Evolutionary conservation across 805 yeast species (phyloP).

Genomic region (Nematodospora valgi): DNA sequence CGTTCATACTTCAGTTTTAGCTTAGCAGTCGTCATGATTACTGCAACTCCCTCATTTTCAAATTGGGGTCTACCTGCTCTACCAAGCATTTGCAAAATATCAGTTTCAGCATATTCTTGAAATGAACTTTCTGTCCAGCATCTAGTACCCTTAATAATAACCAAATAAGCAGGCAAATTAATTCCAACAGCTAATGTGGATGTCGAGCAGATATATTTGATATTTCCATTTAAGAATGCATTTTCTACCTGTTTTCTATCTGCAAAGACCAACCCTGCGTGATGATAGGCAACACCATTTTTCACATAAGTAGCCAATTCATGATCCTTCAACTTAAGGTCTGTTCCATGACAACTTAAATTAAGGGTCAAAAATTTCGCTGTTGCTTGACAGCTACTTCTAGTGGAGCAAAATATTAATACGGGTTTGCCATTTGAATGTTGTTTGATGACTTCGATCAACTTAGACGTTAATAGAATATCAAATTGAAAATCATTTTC

Average conservation of each 20-base stretch:
- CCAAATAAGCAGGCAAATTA: slow-evolving; percentile 59
- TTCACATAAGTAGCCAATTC: slow-evolving; percentile 18
- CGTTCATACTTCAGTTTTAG: slow-evolving; percentile 37
- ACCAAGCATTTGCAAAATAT: slow-evolving; percentile 61
- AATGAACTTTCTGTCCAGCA: slow-evolving; percentile 50
- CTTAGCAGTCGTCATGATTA: slow-evolving; percentile 42
- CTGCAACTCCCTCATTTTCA: slow-evolving; percentile 49
- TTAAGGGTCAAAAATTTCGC: slow-evolving; percentile 37
- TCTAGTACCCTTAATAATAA: slow-evolving; percentile 60
- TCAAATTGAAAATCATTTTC: slow-evolving; percentile 50
- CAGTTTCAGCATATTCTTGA: slow-evolving; percentile 53
- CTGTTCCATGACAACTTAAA: slow-evolving; percentile 4
- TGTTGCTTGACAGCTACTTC: slow-evolving; percentile 45
- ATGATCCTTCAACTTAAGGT: slow-evolving; percentile 18
- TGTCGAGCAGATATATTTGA: slow-evolving; percentile 50
- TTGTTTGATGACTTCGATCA: slow-evolving; percentile 34
- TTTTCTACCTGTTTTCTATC: slow-evolving; percentile 48
- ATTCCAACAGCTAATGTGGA: slow-evolving; percentile 62
- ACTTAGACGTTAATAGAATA: slow-evolving; percentile 36
- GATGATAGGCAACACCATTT: slow-evolving; percentile 51
- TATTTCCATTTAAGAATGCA: slow-evolving; percentile 38
- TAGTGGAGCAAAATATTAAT: slow-evolving; percentile 51
- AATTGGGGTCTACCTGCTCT: slow-evolving; percentile 63
- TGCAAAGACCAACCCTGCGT: slow-evolving; percentile 50
- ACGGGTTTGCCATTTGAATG: slow-evolving; percentile 44